Evolutionary conservation across 2,329 filamentous ascomycete genomes (phyloP).

Genomic region (Cordyceps pruinosa): DNA sequence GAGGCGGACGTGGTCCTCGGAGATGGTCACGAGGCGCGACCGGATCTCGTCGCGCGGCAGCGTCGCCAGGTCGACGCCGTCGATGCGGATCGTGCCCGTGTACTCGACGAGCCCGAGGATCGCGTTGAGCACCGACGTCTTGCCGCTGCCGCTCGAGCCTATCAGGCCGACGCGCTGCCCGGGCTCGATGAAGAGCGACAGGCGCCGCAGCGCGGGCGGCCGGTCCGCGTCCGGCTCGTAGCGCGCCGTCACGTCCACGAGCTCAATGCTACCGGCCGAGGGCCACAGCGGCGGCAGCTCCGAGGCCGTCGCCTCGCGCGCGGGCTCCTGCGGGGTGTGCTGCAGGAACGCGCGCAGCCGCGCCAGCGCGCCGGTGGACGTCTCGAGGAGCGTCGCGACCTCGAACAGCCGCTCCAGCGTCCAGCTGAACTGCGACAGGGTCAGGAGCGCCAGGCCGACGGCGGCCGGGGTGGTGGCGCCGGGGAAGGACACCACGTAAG

Average conservation of each 20-base stretch:
- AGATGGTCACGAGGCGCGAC: slow-evolving; percentile 33
- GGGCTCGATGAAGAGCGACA: background rate
- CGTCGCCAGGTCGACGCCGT: slow-evolving; percentile 32
- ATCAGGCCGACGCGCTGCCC: slow-evolving; percentile 7
- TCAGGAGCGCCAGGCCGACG: background rate
- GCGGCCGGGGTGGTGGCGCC: background rate
- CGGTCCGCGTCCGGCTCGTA: background rate
- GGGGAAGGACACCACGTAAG: slow-evolving; percentile 24
- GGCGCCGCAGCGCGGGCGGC: background rate
- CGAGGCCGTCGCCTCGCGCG: background rate
- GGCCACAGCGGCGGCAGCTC: slow-evolving; percentile 1
- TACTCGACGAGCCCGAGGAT: slow-evolving; percentile 6
- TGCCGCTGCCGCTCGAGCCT: slow-evolving; percentile 6
- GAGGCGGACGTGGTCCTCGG: slow-evolving; percentile 39
- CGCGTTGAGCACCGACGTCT: slow-evolving; percentile 4
- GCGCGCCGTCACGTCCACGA: background rate
- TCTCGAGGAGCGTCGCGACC: background rate
- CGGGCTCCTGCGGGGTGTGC: background rate
- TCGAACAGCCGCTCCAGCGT: slow-evolving; percentile 1
- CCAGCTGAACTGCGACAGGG: slow-evolving; percentile 1
- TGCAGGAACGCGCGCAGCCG: background rate
- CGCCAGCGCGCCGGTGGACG: slow-evolving; percentile 1
- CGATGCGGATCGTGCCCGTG: slow-evolving; percentile 30
- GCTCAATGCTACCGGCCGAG: background rate
- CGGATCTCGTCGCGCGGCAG: slow-evolving; percentile 35